Conservation (phyloP, 116 monocot species). For the Posidonia oceanica region DNA sequence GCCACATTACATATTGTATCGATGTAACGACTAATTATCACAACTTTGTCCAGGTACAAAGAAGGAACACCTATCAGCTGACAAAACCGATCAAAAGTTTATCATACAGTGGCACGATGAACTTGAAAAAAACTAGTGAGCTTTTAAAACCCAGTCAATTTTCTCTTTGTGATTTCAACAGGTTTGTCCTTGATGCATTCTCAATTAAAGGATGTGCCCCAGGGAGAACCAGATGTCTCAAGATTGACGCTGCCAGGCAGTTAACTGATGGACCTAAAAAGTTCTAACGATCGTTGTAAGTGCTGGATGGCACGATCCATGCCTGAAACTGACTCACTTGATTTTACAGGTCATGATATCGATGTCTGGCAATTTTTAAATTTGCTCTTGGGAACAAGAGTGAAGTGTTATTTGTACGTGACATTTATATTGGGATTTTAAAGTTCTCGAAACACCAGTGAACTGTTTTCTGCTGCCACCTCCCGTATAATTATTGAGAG, state of each 20-base stretch:
- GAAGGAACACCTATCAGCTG: constrained; percentile 11
- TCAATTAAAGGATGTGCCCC: constrained; percentile 59
- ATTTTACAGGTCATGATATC: no score
- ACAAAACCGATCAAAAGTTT: constrained; percentile 26
- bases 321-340: no score
- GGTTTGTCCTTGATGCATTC: constrained; percentile 37
- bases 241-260: constrained; percentile 1
- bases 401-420: no score
- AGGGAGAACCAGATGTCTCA: constrained; percentile 52
- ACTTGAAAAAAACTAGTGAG: constrained; percentile 26
- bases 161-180: constrained; percentile 8
- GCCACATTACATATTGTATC: no score
- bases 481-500: no score
- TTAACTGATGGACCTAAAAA: constrained; percentile 3
- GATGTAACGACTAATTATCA: neutral
- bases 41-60: constrained; percentile 22
- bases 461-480: no score
- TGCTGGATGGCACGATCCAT: neutral
- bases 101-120: constrained; percentile 23
- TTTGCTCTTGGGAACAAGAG: no score
- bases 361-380: no score
- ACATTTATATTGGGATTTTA: no score
- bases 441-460: no score
- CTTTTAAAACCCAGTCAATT: neutral
- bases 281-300: neutral